These are phyloP conservation scores for Neospermospora avenae DNA, from an alignment of 2,329 filamentous ascomycete species.

Conservation along the genomic window DNA sequence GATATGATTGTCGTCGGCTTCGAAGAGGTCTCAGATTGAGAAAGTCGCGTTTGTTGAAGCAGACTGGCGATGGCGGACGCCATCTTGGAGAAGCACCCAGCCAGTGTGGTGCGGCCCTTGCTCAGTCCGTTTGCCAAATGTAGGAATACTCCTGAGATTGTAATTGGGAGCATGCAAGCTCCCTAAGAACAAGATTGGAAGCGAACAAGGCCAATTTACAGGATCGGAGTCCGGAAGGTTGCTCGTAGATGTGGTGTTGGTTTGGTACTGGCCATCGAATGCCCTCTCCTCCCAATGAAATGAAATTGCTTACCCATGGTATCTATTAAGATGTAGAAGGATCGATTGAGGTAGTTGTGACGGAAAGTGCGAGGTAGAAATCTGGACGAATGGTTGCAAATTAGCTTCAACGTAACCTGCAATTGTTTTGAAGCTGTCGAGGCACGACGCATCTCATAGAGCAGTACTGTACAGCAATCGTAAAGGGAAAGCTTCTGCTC, in stretches of 20 bases:
- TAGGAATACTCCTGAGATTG: constrained; percentile 10
- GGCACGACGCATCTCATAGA: not conserved
- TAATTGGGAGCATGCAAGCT: constrained; percentile 23
- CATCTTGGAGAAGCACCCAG: constrained; percentile 18
- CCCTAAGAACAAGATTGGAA: constrained; percentile 6
- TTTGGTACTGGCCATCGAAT: constrained; percentile 7
- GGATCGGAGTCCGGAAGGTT: not conserved
- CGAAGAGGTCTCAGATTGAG: constrained; percentile 19
- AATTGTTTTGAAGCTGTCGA: constrained; percentile 8
- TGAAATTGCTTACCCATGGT: constrained; percentile 36
- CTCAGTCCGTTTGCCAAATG: constrained; percentile 13
- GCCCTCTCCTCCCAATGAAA: constrained; percentile 24
- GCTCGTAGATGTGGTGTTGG: constrained; percentile 3
- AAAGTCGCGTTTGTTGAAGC: constrained; percentile 20
- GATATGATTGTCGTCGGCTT: constrained; percentile 9
- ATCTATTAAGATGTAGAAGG: constrained; percentile 30
- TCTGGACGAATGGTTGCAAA: constrained; percentile 17
- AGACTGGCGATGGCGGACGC: constrained; percentile 23
- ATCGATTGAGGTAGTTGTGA: constrained; percentile 31
- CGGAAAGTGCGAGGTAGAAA: constrained; percentile 23
- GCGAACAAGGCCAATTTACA: constrained; percentile 7
- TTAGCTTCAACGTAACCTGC: constrained; percentile 25
- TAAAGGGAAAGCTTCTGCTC: constrained; percentile 5
- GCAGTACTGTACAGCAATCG: not conserved
- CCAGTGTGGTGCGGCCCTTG: not conserved